Conservation (phyloP, 2,329 filamentous ascomycete genomes). For the Scleromitrula shiraiana region DNA sequence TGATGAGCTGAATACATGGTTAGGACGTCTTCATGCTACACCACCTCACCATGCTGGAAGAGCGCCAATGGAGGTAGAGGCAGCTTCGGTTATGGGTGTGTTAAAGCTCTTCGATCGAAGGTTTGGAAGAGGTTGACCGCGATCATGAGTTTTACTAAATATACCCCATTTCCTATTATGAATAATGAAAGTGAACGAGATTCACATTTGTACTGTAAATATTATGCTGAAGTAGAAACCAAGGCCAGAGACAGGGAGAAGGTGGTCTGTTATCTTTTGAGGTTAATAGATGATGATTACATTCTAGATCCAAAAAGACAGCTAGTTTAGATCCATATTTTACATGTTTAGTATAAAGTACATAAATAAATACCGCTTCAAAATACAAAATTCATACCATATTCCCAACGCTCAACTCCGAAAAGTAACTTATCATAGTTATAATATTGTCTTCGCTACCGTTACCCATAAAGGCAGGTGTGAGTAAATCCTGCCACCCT, state of each 20-base stretch:
- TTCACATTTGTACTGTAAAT: constrained; percentile 1
- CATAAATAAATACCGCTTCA: too few species aligned
- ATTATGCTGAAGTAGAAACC: not conserved
- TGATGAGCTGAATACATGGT: constrained; percentile 67
- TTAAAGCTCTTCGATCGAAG: constrained; percentile 71
- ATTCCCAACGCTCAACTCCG: too few species aligned
- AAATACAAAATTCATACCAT: too few species aligned
- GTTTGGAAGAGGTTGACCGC: constrained; percentile 44
- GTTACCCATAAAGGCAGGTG: constrained; percentile 5
- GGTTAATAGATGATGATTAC: too few species aligned
- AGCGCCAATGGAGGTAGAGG: constrained; percentile 68
- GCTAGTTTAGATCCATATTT: too few species aligned
- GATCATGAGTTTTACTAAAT: not conserved
- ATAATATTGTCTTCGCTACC: too few species aligned
- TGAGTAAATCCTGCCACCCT: not conserved
- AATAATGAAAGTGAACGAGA: constrained; percentile 4
- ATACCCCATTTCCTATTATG: not conserved
- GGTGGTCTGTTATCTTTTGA: too few species aligned
- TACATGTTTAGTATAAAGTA: too few species aligned
- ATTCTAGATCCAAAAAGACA: too few species aligned
- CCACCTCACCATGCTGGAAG: constrained; percentile 32
- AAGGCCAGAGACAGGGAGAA: too few species aligned
- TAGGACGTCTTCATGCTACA: constrained; percentile 62
- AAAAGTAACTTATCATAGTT: too few species aligned
- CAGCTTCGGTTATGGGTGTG: constrained; percentile 80